Percentiles rank a stretch among this genome's conserved stretches.
Conservation (phyloP, 108 stramenopile genomes). For the Pseudonitzschia delicatissima region DNA sequence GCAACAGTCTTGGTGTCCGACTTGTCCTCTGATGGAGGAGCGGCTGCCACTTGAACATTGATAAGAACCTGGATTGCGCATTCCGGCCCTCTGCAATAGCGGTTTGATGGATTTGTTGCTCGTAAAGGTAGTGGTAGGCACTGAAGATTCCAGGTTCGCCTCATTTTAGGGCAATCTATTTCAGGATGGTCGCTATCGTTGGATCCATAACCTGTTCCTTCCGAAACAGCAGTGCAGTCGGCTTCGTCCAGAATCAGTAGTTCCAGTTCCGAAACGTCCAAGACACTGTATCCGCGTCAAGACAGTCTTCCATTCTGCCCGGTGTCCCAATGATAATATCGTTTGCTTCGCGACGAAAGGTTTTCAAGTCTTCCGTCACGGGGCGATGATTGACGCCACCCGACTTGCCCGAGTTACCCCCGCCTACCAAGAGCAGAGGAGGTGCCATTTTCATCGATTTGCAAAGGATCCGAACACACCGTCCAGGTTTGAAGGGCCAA, state of each 20-base stretch:
- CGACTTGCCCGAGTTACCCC: conserved; percentile 35
- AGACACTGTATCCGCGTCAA: conserved; percentile 73
- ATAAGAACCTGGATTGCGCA: conserved; percentile 97
- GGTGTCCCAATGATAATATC: conserved; percentile 96
- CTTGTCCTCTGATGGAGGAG: background rate
- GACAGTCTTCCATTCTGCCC: conserved; percentile 93
- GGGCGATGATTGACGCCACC: conserved; percentile 44
- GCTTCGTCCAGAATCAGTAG: conserved; percentile 95
- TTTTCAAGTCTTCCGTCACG: conserved; percentile 75
- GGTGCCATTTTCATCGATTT: conserved; percentile 36
- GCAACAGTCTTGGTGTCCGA: conserved; percentile 1
- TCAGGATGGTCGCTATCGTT: conserved; percentile 80
- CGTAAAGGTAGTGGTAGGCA: conserved; percentile 86
- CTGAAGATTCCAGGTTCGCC: conserved; percentile 96
- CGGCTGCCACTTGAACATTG: conserved; percentile 73
- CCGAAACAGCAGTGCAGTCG: conserved; percentile 75
- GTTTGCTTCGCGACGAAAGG: conserved; percentile 59
- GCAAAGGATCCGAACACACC: conserved; percentile 71
- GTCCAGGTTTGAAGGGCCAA: conserved; percentile 90
- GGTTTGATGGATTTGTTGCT: conserved; percentile 68
- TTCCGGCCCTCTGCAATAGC: conserved; percentile 85
- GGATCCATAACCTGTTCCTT: conserved; percentile 78
- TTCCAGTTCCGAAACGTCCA: conserved; percentile 84
- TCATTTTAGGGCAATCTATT: conserved; percentile 89
- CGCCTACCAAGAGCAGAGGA: conserved; percentile 76